A percentile compares a stretch with the other conserved stretches of the same genome.
These are phyloP conservation scores for Sisymbrium altissimum DNA, from an alignment of 345 rosid species.

Conservation along the genomic window DNA sequence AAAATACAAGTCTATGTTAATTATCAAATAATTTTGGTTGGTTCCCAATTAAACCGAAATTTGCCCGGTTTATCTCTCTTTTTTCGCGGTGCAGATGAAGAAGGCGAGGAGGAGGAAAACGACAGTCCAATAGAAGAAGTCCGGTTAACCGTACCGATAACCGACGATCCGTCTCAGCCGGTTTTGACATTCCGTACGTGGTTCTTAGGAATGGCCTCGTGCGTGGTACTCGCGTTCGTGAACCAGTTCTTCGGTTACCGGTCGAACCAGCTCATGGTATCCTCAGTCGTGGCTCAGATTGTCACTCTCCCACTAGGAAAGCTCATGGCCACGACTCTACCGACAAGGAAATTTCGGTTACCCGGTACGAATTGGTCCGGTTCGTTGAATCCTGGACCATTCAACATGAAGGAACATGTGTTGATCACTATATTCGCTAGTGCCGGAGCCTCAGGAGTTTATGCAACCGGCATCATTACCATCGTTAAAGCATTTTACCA, in stretches of 20 bases:
- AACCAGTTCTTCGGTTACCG: constrained; percentile 50
- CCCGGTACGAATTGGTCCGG: constrained; percentile 38
- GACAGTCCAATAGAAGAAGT: constrained; percentile 64
- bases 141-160: constrained; percentile 49
- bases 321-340: constrained; percentile 50
- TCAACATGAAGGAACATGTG: constrained; percentile 52
- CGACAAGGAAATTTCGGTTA: constrained; percentile 26
- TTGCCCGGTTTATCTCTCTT: not conserved
- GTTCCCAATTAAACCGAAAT: not conserved
- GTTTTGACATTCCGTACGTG: constrained; percentile 55
- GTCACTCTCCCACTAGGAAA: constrained; percentile 47
- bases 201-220: constrained; percentile 45
- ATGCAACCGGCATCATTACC: constrained; percentile 42
- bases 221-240: constrained; percentile 44
- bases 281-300: constrained; percentile 43
- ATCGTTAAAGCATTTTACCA: constrained; percentile 48
- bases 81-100: constrained; percentile 9
- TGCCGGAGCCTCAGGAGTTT: constrained; percentile 41
- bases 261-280: constrained; percentile 35
- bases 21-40: not conserved
- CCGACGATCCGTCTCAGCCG: constrained; percentile 43
- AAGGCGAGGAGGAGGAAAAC: constrained; percentile 36
- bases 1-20: no score
- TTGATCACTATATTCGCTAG: constrained; percentile 54
- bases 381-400: constrained; percentile 50